Evolutionary conservation across 306 rosid species (phyloP).

Genomic region (Gastrolobium villosum): DNA sequence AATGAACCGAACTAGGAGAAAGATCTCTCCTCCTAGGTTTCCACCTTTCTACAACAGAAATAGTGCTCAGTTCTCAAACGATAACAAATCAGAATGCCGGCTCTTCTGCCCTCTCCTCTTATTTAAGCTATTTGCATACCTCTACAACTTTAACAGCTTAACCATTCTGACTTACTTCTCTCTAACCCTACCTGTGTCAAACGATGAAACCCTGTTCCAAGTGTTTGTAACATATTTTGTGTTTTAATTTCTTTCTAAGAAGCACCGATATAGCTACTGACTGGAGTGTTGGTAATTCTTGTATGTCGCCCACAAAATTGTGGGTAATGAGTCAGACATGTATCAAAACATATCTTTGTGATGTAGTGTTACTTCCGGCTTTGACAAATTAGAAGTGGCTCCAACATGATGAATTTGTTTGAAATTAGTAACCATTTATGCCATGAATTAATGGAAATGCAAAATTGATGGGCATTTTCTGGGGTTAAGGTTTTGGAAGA

Average conservation of each 20-base stretch:
- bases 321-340: slow-evolving; percentile 3
- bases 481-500: neutral
- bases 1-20: no score
- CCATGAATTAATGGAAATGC: neutral
- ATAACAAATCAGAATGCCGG: no score
- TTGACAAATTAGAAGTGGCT: neutral
- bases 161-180: no score
- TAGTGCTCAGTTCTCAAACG: no score
- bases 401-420: slow-evolving; percentile 6
- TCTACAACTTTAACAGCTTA: no score
- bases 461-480: neutral
- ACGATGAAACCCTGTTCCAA: slow-evolving; percentile 5
- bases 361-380: neutral
- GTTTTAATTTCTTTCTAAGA: neutral
- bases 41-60: no score
- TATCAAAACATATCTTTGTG: neutral
- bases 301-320: neutral
- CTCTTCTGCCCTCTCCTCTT: no score
- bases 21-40: no score
- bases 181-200: no score
- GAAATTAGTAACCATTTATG: slow-evolving; percentile 9
- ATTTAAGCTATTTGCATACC: no score
- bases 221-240: neutral
- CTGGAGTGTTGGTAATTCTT: neutral
- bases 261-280: neutral